Conservation (phyloP, 306 rosid species). For the Trifolium repens region DNA sequence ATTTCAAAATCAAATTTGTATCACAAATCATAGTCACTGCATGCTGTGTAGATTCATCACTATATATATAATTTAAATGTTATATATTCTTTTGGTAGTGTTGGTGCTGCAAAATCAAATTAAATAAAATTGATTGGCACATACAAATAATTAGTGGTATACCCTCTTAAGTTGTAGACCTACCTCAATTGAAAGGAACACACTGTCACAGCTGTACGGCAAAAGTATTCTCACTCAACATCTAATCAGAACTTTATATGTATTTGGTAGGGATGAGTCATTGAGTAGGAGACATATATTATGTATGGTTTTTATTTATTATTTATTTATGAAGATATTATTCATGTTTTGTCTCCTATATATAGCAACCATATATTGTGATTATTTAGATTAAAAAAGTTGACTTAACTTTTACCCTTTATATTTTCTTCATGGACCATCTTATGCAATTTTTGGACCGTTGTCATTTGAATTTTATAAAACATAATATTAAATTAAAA, state of each 20-base stretch:
- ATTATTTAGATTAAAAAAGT: constrained; percentile 38
- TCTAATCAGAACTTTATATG: constrained; percentile 29
- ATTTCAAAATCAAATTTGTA: constrained; percentile 24
- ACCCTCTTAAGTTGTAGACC: not conserved
- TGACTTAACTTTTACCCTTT: constrained; percentile 35
- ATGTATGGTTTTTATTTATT: not conserved
- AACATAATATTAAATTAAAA: too few relatives aligned
- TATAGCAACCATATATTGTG: constrained; percentile 31
- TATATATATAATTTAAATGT: constrained; percentile 8
- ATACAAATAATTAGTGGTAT: constrained; percentile 6
- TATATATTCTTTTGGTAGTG: constrained; percentile 14
- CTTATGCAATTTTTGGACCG: constrained; percentile 27
- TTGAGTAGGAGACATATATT: constrained; percentile 21
- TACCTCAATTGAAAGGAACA: constrained; percentile 34
- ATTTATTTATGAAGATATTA: not conserved
- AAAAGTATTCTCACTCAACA: constrained; percentile 43
- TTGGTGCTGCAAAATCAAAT: constrained; percentile 11
- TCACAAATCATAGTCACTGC: constrained; percentile 25
- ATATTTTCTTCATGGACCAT: constrained; percentile 30
- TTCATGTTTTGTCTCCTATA: constrained; percentile 44
- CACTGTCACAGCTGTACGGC: constrained; percentile 45
- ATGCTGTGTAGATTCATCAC: constrained; percentile 37
- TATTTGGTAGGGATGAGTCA: constrained; percentile 23
- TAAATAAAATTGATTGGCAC: not conserved
- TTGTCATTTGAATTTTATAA: not conserved